phyloP scores from a whole-genome alignment of 495 filamentous ascomycete genomes.

The Neurospora sp. region DNA sequence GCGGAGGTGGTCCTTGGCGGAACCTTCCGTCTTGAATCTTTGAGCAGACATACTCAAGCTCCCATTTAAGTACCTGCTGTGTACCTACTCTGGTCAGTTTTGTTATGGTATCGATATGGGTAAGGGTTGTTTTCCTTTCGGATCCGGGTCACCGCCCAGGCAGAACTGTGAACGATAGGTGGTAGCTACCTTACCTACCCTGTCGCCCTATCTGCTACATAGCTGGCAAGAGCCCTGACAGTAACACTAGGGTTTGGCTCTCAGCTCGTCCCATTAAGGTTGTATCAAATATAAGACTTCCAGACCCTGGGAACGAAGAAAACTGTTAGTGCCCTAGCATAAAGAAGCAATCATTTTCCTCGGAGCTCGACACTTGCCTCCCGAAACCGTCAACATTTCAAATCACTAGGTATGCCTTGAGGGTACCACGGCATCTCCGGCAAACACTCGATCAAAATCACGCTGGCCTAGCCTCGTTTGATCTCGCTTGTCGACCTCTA shows the following conservation, averaged over 20 bases:
- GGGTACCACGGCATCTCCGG: neutral
- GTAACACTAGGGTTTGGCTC: neutral
- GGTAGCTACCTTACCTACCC: too few species aligned
- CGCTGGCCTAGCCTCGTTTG: neutral
- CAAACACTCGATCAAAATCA: neutral
- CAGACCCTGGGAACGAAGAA: neutral
- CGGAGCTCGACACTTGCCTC: neutral
- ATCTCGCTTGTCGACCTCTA: neutral
- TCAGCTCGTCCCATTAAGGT: neutral
- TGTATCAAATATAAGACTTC: neutral
- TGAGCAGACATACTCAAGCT: neutral
- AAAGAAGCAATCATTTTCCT: neutral
- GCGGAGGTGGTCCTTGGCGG: neutral
- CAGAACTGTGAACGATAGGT: neutral
- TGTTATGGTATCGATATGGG: neutral
- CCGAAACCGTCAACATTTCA: neutral
- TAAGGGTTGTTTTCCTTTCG: neutral
- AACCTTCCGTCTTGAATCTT: neutral
- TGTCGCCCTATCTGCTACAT: neutral
- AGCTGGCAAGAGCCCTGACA: too few species aligned
- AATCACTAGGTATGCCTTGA: neutral
- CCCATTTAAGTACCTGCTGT: neutral
- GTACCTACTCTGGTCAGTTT: neutral
- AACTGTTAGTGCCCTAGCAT: neutral
- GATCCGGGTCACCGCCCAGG: neutral